Percentiles rank a stretch among this genome's conserved stretches.
Conservation (phyloP, 306 rosid species). For the Mucuna pruriens region DNA sequence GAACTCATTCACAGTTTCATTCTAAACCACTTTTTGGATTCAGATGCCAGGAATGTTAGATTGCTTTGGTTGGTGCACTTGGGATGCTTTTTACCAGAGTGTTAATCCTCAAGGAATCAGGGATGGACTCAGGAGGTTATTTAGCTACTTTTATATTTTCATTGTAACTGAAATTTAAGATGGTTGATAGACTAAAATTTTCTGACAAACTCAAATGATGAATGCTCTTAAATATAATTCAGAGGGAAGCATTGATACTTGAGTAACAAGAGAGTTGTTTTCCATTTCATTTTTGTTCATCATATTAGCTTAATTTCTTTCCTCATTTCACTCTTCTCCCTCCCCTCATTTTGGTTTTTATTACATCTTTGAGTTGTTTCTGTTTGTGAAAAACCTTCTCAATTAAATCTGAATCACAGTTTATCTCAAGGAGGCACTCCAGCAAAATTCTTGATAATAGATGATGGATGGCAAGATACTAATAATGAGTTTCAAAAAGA, state of each 20-base stretch:
- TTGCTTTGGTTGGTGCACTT: conserved; percentile 37
- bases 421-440: conserved; percentile 29
- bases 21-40: background rate
- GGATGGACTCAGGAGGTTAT: conserved; percentile 31
- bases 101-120: conserved; percentile 24
- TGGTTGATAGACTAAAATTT: background rate
- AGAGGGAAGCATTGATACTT: background rate
- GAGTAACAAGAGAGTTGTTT: background rate
- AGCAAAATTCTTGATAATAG: conserved; percentile 29
- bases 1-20: background rate
- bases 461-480: conserved; percentile 37
- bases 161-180: background rate
- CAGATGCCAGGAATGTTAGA: conserved; percentile 34
- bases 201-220: background rate
- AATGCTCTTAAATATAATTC: background rate
- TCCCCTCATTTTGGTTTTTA: background rate
- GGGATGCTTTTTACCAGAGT: conserved; percentile 25
- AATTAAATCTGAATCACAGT: background rate
- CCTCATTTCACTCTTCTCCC: background rate
- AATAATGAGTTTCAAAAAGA: conserved; percentile 26
- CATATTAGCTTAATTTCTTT: background rate
- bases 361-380: background rate
- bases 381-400: background rate
- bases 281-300: background rate
- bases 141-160: background rate